These are phyloP conservation scores for Solanum virginianum DNA, from an alignment of 257 asterid species.

Conservation along the genomic window DNA sequence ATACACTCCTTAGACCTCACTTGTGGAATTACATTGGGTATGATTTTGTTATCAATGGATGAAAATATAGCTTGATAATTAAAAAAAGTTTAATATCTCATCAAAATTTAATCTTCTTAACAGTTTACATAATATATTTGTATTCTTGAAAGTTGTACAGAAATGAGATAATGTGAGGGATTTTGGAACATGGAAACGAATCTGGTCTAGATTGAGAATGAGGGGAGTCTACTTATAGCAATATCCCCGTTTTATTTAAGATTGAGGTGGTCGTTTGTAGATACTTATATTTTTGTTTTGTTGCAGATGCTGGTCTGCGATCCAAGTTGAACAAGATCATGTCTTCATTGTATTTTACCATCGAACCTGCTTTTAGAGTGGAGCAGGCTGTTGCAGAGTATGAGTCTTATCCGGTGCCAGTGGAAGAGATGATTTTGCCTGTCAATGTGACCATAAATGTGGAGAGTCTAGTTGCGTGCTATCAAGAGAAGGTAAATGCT, in stretches of 20 bases:
- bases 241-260: background rate
- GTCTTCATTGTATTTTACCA: constrained; percentile 57
- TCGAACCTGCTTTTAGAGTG: constrained; percentile 34
- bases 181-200: background rate
- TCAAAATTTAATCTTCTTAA: background rate
- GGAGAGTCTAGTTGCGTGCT: constrained; percentile 5
- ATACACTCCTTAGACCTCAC: background rate
- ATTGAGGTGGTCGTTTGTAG: background rate
- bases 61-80: background rate
- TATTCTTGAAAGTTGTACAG: background rate
- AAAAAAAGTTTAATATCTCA: background rate
- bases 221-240: background rate
- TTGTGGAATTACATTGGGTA: background rate
- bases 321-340: constrained; percentile 49
- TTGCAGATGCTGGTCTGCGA: constrained; percentile 48
- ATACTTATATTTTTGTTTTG: background rate
- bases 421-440: constrained; percentile 19
- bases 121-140: background rate
- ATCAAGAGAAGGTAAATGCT: background rate
- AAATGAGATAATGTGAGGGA: background rate
- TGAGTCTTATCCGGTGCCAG: constrained; percentile 45
- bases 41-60: background rate
- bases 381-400: constrained; percentile 38
- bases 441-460: constrained; percentile 10
- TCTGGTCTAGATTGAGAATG: background rate